These are phyloP conservation scores for Hygrocybe punicea DNA, from an alignment of 768 basidiomycete genomes.

Conservation along the genomic window DNA sequence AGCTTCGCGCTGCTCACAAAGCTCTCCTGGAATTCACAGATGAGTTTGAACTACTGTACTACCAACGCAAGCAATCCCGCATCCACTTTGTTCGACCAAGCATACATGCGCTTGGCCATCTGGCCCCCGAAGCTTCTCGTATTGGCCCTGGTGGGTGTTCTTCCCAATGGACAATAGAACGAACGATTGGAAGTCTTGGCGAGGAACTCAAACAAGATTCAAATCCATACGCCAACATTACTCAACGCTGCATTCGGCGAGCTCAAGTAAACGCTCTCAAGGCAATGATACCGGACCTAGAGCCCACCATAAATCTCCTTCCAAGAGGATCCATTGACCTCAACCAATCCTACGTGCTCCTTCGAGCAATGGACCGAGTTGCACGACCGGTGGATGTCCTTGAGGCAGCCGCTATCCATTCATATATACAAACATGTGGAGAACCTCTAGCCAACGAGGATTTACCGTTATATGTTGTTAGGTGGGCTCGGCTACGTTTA, in stretches of 20 bases:
- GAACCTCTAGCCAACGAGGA: not conserved
- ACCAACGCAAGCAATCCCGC: slow-evolving; percentile 11
- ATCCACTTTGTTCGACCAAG: slow-evolving; percentile 19
- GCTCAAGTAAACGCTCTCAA: slow-evolving; percentile 1
- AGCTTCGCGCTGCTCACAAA: slow-evolving; percentile 3
- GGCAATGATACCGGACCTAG: slow-evolving; percentile 13
- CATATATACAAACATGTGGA: not conserved
- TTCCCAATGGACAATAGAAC: slow-evolving; percentile 20
- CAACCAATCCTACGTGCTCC: not conserved
- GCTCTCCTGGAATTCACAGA: slow-evolving; percentile 10
- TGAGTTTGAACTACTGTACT: slow-evolving; percentile 19
- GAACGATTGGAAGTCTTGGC: slow-evolving; percentile 18
- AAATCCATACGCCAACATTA: slow-evolving; percentile 19
- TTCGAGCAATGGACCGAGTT: slow-evolving; percentile 1
- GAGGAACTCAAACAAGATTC: slow-evolving; percentile 19
- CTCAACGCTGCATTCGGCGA: slow-evolving; percentile 10
- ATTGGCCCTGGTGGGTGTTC: slow-evolving; percentile 12
- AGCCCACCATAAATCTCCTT: slow-evolving; percentile 20
- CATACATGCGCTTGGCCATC: slow-evolving; percentile 18
- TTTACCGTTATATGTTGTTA: not conserved
- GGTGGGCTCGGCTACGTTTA: slow-evolving; percentile 22
- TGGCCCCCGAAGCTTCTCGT: slow-evolving; percentile 12
- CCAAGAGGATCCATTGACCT: slow-evolving; percentile 4
- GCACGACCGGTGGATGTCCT: not conserved
- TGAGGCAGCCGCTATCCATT: not conserved